A percentile compares a stretch with the other conserved stretches of the same genome.
Evolutionary conservation across 345 rosid species (phyloP).

Genomic region (Psidium guajava): DNA sequence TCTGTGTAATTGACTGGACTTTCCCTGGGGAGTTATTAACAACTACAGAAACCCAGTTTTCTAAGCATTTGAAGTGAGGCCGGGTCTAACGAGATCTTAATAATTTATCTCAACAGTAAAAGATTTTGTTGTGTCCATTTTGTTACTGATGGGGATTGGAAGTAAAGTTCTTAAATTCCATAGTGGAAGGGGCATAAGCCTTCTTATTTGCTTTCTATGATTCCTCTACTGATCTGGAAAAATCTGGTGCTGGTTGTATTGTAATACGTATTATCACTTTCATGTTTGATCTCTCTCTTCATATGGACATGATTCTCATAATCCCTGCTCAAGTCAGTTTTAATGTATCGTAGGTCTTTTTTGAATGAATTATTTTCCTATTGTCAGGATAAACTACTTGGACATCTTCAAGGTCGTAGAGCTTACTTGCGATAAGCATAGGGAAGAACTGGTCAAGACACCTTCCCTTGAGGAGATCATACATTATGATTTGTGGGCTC

Average conservation of each 20-base stretch:
- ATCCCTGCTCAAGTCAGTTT: neutral
- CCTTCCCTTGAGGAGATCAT: slow-evolving; percentile 86
- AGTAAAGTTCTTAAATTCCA: neutral
- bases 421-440: slow-evolving; percentile 68
- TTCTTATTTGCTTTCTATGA: neutral
- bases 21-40: neutral
- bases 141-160: neutral
- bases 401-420: slow-evolving; percentile 95
- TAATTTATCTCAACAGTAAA: neutral
- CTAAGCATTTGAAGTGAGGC: neutral
- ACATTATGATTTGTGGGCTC: slow-evolving; percentile 90
- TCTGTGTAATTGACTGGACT: neutral
- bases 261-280: neutral
- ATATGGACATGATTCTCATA: neutral
- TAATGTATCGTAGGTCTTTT: neutral
- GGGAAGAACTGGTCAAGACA: slow-evolving; percentile 44
- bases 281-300: neutral
- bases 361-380: neutral
- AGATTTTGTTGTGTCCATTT: neutral
- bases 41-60: neutral
- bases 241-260: neutral
- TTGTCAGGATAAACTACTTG: slow-evolving; percentile 71
- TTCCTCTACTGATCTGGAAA: neutral
- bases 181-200: neutral
- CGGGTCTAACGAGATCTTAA: neutral